Evolutionary conservation across 1,284 basidiomycete species (phyloP).

Genomic region (Malassezia sp.): DNA sequence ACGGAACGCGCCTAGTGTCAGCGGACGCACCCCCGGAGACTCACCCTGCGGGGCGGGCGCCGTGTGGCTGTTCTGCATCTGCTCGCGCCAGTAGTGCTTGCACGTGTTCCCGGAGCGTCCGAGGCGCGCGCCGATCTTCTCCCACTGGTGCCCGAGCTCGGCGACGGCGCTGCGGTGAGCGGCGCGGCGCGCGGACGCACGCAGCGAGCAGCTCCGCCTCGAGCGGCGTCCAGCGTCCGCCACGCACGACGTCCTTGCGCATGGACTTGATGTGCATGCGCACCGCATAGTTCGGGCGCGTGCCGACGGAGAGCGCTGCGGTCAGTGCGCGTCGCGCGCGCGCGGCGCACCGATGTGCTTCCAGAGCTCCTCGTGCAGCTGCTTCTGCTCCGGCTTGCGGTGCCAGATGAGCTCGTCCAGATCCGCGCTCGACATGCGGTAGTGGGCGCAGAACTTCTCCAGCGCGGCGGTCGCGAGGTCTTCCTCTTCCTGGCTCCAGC

Average conservation of each 20-base stretch:
- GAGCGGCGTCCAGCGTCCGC: slow-evolving; percentile 13
- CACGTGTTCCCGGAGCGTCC: slow-evolving; percentile 17
- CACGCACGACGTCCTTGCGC: slow-evolving; percentile 15
- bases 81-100: slow-evolving; percentile 19
- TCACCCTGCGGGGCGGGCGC: slow-evolving; percentile 7
- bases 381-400: slow-evolving; percentile 16
- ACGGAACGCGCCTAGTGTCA: slow-evolving; percentile 13
- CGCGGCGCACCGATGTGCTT: no score
- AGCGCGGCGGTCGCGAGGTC: slow-evolving; percentile 13
- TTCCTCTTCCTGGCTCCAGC: slow-evolving; percentile 17
- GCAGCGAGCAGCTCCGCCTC: slow-evolving; percentile 11
- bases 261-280: slow-evolving; percentile 19
- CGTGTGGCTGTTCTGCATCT: slow-evolving; percentile 10
- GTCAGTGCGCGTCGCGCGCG: no score
- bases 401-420: slow-evolving; percentile 18
- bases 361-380: slow-evolving; percentile 20
- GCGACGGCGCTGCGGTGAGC: no score
- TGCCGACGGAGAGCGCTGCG: slow-evolving; percentile 13
- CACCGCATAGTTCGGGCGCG: slow-evolving; percentile 18
- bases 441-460: slow-evolving; percentile 14
- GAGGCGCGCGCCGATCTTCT: slow-evolving; percentile 15
- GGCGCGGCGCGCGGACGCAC: no score
- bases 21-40: no score
- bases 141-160: slow-evolving; percentile 18
- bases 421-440: slow-evolving; percentile 10